Conservation (phyloP, 2,329 filamentous ascomycete species). For the Hymenoscyphus albidus region DNA sequence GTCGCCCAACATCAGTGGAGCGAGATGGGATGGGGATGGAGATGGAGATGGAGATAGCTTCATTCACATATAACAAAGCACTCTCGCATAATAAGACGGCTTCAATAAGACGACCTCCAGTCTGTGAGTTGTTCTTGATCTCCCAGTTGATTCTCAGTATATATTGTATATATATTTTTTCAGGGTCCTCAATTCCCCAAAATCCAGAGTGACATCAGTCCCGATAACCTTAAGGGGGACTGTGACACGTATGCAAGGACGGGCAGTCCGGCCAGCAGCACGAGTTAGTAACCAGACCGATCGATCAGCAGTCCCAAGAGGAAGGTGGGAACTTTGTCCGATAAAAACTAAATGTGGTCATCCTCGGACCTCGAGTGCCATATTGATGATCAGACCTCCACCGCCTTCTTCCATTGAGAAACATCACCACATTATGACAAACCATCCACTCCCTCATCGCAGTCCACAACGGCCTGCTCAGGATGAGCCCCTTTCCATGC, state of each 20-base stretch:
- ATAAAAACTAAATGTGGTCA: background rate
- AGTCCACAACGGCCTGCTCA: background rate
- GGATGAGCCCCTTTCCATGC: background rate
- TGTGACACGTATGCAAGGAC: background rate
- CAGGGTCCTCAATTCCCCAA: too few relatives aligned
- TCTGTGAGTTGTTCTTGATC: too few relatives aligned
- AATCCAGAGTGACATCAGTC: too few relatives aligned
- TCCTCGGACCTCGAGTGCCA: background rate
- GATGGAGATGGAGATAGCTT: too few relatives aligned
- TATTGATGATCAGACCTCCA: background rate
- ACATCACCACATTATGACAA: background rate
- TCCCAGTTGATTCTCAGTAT: too few relatives aligned
- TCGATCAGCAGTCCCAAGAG: background rate
- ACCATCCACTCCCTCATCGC: background rate
- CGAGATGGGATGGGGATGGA: too few relatives aligned
- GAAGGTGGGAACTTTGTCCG: background rate
- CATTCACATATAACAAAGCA: too few relatives aligned
- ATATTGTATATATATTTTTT: too few relatives aligned
- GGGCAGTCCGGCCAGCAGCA: background rate
- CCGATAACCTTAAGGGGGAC: background rate
- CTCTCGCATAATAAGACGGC: too few relatives aligned
- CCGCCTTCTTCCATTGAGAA: background rate
- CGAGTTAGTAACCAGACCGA: background rate
- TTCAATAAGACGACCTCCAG: too few relatives aligned
- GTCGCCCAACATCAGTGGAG: too few relatives aligned